Conservation (phyloP, 257 asterid species). For the Eucommia ulmoides region DNA sequence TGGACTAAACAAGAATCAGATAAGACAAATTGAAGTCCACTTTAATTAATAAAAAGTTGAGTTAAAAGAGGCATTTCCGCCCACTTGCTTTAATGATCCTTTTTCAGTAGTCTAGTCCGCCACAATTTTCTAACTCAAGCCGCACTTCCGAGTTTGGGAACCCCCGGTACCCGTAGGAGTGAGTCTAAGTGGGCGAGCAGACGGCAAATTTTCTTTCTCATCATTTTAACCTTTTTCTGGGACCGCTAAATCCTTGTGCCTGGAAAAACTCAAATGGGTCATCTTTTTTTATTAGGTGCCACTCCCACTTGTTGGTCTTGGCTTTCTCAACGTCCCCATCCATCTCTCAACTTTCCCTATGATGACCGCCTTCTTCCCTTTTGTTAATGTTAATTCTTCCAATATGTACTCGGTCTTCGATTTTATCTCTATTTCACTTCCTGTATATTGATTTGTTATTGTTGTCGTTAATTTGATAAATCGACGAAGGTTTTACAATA, state of each 20-base stretch:
- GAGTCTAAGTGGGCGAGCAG: too few species aligned
- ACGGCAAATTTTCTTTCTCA: too few species aligned
- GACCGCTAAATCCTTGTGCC: slow-evolving; percentile 4
- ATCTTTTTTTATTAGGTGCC: slow-evolving; percentile 30
- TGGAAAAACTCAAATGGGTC: slow-evolving; percentile 35
- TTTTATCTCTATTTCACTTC: slow-evolving; percentile 18
- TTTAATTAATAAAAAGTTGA: too few species aligned
- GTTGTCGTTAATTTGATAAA: not conserved
- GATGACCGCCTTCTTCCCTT: slow-evolving; percentile 14
- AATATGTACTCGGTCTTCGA: slow-evolving; percentile 6
- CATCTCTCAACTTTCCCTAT: slow-evolving; percentile 24
- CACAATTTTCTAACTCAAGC: too few species aligned
- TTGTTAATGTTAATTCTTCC: slow-evolving; percentile 7
- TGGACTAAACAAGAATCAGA: too few species aligned
- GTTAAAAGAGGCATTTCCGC: too few species aligned
- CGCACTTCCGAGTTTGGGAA: too few species aligned
- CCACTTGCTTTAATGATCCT: too few species aligned
- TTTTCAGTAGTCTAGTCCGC: too few species aligned
- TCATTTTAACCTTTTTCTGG: not conserved
- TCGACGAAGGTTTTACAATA: not conserved
- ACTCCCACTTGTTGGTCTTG: slow-evolving; percentile 53
- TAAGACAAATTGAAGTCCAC: too few species aligned
- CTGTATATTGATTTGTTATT: slow-evolving; percentile 9
- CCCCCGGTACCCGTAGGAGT: too few species aligned
- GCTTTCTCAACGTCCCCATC: slow-evolving; percentile 28